Base-by-base conservation (phyloP, 1,284 basidiomycete species). In the Farysia itapuensis region DNA sequence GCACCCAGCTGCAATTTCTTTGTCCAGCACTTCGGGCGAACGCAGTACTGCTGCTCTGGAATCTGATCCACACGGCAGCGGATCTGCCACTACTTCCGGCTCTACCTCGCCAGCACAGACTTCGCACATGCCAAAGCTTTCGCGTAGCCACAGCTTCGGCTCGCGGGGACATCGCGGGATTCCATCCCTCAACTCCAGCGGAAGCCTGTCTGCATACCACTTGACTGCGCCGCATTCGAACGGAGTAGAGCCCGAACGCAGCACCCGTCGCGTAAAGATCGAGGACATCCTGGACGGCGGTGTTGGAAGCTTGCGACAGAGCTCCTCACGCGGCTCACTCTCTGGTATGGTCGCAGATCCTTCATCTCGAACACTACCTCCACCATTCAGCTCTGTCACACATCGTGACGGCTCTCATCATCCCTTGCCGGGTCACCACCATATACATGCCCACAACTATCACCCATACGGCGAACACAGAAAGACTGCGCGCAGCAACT, bases 31-130 rank as follows among this genome's bases (percentile, higher is more conserved):
- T 18, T 68, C 60, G 28, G 64, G 64, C 34, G 72, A 75, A 56
- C 54, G 73, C 16, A 72, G 72, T 50, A 73, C 70, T 16, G 69
- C 68, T 20, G 37, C 54, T 23, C n/a, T n/a, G n/a, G 59, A 60
- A 28, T 41, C 45, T 35, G 49, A 53, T 19, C 39, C 47, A 22
- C 54, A 41, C 22, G 45, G 45, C 21, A 58, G 45, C 52, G 66
- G 45, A 7, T 59, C 56, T 7, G 52, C 45, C 5, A 34, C 63
- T 30, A 54, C 50, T 16, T 68, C 66, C 18, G 59, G 52, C 5
- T 66, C 66, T 5, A 66, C 61, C 13, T 65, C 61, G 19, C 65
- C 65, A 0, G 35, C 64, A 26, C 47, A 54, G 19, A 31, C 53
- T 1, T 56, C 45, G 29, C 36, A 52, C 43, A 42, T 65, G 49